Base-by-base conservation (phyloP, 106 monocot genomes). In the Dendrobium nobile region DNA sequence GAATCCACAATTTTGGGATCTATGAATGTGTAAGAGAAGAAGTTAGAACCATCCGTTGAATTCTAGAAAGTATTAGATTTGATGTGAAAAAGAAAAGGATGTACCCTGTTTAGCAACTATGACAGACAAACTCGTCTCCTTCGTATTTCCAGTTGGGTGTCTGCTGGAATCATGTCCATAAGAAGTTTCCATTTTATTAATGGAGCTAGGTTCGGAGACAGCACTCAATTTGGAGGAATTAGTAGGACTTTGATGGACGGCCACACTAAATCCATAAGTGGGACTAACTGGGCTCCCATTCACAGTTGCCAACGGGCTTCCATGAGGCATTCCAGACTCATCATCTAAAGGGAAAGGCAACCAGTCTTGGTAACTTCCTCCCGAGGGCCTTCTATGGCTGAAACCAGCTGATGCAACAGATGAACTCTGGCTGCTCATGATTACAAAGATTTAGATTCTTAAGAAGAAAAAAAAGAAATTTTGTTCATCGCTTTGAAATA, bases 311-410 rank as follows among this genome's bases (percentile, higher is more conserved):
- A 75, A 70, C 73, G 67, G 81, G 75, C 28, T 84, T 55, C 43
- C 81, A 81, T 87, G 85, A 31, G 73, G 87, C 48, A 67, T 70
- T 27, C 43, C 77, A 40, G 91, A 73, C 47, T 87, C 90, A 55
- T 84, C 88, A 72, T 94, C 94, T 58, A 94, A 85, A 81, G 81
- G 78, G 80, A 97, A 97, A 79, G 90, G 92, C 54, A 94, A 86
- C 47, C 84, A 90, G 45, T 94, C 92, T 74, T 94, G 94, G 54
- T 91, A 92, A 67, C 86, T 84, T 68, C 55, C 80, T 77, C 77
- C 83, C 55, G 67, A 81, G 42, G 78, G 56, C 48, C 85, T 85
- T 54, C 80, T 51, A 19, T 77, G 82, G 77, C 59, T 86, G 40
- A 72, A 73, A 75, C 83, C 87, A 76, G 77, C 55, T 33, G 65